These are phyloP conservation scores for Rickenella mellea DNA, from an alignment of 768 basidiomycete species.

Conservation along the genomic window DNA sequence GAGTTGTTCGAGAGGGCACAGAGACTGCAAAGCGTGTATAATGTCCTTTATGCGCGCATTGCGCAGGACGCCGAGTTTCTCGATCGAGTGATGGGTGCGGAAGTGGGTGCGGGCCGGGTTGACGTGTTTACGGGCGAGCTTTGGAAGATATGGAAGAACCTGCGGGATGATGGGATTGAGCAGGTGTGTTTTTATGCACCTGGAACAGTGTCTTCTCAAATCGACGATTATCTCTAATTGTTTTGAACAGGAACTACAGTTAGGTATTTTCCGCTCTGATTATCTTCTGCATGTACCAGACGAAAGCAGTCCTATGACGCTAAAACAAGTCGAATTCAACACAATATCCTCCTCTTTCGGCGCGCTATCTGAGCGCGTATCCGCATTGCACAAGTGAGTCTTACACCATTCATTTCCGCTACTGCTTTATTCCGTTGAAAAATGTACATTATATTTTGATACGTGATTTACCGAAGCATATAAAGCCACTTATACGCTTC, in stretches of 20 bases:
- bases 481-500: constrained; percentile 55
- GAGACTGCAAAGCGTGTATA: constrained; percentile 67
- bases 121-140: constrained; percentile 82
- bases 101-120: constrained; percentile 66
- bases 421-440: not conserved
- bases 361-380: constrained; percentile 53
- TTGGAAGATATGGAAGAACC: constrained; percentile 77
- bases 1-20: constrained; percentile 55
- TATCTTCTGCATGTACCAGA: constrained; percentile 69
- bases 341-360: constrained; percentile 93
- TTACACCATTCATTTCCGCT: not conserved
- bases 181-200: constrained; percentile 45
- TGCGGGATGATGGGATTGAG: constrained; percentile 53
- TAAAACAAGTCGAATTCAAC: constrained; percentile 98
- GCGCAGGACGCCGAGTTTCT: constrained; percentile 74
- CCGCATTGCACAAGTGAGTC: constrained; percentile 70
- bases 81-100: constrained; percentile 73
- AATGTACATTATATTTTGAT: too few relatives aligned
- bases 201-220: too few relatives aligned
- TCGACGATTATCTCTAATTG: too few relatives aligned
- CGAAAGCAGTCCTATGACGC: constrained; percentile 15
- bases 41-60: constrained; percentile 76
- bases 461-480: too few relatives aligned
- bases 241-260: constrained; percentile 75
- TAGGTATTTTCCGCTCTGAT: constrained; percentile 94